phyloP scores from a whole-genome alignment of 164 flowering plant genomes.

The Dillenia suffruticosa region DNA sequence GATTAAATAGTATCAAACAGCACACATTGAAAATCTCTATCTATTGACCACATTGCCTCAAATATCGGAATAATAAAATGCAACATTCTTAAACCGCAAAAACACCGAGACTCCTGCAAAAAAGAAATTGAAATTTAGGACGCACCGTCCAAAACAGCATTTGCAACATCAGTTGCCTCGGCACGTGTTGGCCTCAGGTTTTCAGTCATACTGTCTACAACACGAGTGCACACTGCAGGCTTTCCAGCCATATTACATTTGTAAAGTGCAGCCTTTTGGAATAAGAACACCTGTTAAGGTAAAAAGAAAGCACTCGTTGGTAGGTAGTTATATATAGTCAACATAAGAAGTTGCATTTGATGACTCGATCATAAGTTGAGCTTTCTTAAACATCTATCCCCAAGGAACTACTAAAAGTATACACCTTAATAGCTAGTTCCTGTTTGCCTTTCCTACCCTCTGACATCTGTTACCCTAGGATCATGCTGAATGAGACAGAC shows the following conservation, averaged over 20 bases:
- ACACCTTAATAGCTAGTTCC: too few species aligned
- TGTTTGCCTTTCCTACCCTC: too few species aligned
- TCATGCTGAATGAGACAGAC: too few species aligned
- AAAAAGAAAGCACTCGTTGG: not conserved
- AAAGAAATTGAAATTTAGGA: not conserved
- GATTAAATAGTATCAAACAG: not conserved
- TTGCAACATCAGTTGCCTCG: conserved; percentile 91
- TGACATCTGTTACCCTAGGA: too few species aligned
- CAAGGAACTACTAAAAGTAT: too few species aligned
- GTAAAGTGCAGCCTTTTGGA: conserved; percentile 80
- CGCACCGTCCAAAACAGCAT: conserved; percentile 82
- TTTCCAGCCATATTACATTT: conserved; percentile 94
- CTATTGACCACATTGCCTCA: not conserved
- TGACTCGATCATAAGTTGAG: too few species aligned
- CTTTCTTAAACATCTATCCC: too few species aligned
- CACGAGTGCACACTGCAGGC: conserved; percentile 91
- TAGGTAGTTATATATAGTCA: too few species aligned
- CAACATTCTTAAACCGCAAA: not conserved
- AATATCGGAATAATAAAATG: too few species aligned
- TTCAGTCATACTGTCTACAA: conserved; percentile 93
- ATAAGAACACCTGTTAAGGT: conserved; percentile 70
- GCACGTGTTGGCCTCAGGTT: conserved; percentile 96
- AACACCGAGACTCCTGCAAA: not conserved
- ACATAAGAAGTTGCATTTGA: too few species aligned
- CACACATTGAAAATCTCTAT: not conserved